Evolutionary conservation across 1,284 basidiomycete species (phyloP), one percentile per base, ranked within the genome.

Genomic region (Ustilago loliicola): DNA sequence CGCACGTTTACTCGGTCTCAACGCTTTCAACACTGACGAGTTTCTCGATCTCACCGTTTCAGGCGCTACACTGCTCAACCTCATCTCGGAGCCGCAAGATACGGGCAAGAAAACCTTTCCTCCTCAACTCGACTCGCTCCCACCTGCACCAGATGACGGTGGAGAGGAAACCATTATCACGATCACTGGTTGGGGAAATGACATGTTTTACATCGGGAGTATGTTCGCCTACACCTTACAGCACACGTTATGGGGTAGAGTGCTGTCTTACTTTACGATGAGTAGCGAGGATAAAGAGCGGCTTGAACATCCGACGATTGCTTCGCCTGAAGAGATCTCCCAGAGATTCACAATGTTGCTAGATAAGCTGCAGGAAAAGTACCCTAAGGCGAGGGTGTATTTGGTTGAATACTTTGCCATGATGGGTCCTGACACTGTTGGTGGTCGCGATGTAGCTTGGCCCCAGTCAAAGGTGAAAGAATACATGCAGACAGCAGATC

Each of bases 321-420:
- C 64, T 0, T 40, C 64, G 8, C 59, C 60, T 4, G 42, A 66
- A 10, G 40, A 63, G 17, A 65, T 72, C 7, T 30, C 30, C 17
- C 21, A 59, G 6, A 36, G 70, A 9, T 72, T 72, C 56, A 50
- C 25, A 2, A 23, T n/a, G 0, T 2, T 72, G 21, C 29, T 72
- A 19, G 70, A 72, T 25, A 52, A 21, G 7, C n/a, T 72, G 2
- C 19, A 59, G 11, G 29, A 50, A 27, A 60, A 57, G 45, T 58
- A 59, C 11, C 70, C 70, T 0, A 27, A 55, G 23, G 64, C 60
- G 3, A 66, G 54, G 2, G 29, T 72, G 7, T 72, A 66, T 19
- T 30, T 72, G 50, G 70, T 67, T 25, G 70, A 67, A 32, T 72
- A 72, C 56, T 67, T 66, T 47, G 64, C 70, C 25, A 56, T 72